These are phyloP conservation scores for Puya raimondii DNA, from an alignment of 176 grass and related monocot genomes.

Conservation along the genomic window DNA sequence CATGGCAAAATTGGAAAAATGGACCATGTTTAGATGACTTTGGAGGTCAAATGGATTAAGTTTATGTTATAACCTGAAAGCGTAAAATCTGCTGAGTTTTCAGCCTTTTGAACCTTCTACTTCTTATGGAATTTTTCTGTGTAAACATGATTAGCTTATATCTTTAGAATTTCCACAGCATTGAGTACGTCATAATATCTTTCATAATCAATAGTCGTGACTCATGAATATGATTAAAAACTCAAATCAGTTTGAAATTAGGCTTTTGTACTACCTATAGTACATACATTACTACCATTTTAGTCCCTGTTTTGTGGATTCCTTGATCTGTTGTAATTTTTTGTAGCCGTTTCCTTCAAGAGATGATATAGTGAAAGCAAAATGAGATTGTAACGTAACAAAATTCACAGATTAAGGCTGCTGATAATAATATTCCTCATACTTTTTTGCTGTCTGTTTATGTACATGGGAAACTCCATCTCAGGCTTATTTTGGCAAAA, in stretches of 20 bases:
- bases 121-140: neutral
- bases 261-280: neutral
- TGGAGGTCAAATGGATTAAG: neutral
- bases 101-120: neutral
- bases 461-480: neutral
- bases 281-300: neutral
- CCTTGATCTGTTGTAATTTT: neutral
- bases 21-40: neutral
- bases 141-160: neutral
- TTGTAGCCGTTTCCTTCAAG: neutral
- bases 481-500: slow-evolving; percentile 15
- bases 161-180: neutral
- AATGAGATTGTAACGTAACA: neutral
- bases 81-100: neutral
- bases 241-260: neutral
- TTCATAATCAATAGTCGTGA: neutral
- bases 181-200: neutral
- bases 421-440: no score
- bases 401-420: no score
- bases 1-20: neutral
- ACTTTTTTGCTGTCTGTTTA: neutral
- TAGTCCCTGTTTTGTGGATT: neutral
- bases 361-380: neutral
- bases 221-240: no score
- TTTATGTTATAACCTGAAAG: neutral